A percentile compares a stretch with the other conserved stretches of the same genome.
phyloP scores from a whole-genome alignment of 495 filamentous ascomycete genomes.

The Neurospora hispaniola region DNA sequence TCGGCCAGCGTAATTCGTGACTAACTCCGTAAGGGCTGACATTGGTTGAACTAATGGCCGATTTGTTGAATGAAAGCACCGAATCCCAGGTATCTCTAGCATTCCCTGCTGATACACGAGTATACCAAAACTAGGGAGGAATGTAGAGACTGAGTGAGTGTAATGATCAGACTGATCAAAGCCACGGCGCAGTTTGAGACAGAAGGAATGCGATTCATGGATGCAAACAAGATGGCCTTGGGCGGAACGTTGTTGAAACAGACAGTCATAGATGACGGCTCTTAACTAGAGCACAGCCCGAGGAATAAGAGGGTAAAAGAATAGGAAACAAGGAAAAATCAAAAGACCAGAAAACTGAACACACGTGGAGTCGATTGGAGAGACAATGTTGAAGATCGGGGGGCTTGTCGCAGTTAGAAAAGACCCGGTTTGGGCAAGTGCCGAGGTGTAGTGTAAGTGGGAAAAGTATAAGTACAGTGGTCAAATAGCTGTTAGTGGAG shows the following conservation, averaged over 20 bases:
- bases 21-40: not conserved
- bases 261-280: not conserved
- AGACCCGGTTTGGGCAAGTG: not conserved
- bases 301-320: not conserved
- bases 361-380: not conserved
- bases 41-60: not conserved
- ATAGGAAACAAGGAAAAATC: not conserved
- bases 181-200: not conserved
- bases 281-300: not conserved
- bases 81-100: not conserved
- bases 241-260: not conserved
- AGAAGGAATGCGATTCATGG: not conserved
- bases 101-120: not conserved
- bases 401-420: not conserved
- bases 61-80: not conserved
- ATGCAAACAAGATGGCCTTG: not conserved
- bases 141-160: not conserved
- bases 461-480: not conserved
- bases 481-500: not conserved
- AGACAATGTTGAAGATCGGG: not conserved
- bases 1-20: not conserved
- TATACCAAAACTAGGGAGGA: not conserved
- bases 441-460: not conserved
- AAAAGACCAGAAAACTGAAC: not conserved
- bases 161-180: not conserved